A percentile compares a stretch with the other conserved stretches of the same genome.
These are phyloP conservation scores for Venturia aucupariae DNA, from an alignment of 2,329 filamentous ascomycete species.

Conservation along the genomic window DNA sequence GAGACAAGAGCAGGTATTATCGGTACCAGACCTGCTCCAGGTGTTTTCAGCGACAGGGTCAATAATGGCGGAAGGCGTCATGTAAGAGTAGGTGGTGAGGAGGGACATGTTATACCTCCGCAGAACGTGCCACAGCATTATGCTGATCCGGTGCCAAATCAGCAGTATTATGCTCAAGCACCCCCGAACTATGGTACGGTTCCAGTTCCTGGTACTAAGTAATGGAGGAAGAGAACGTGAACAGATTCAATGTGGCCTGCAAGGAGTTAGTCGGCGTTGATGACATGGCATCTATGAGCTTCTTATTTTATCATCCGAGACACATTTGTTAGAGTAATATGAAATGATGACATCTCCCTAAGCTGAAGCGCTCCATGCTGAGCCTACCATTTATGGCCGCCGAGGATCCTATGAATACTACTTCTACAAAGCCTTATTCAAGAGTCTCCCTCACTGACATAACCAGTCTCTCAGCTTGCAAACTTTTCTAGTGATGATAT, in stretches of 20 bases:
- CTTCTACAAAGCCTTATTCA: too few relatives aligned
- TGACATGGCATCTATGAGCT: too few relatives aligned
- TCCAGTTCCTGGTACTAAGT: neutral
- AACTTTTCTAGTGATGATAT: too few relatives aligned
- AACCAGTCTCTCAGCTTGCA: too few relatives aligned
- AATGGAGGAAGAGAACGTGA: neutral
- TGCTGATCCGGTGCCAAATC: neutral
- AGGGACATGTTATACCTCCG: neutral
- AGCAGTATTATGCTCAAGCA: neutral
- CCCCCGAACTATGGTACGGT: slow-evolving; percentile 9
- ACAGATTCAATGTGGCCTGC: neutral
- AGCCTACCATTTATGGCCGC: too few relatives aligned
- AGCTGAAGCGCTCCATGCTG: too few relatives aligned
- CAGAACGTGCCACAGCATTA: neutral
- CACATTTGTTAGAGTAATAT: too few relatives aligned
- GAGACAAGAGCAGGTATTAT: slow-evolving; percentile 50
- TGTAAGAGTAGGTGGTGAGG: neutral
- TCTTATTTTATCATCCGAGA: too few relatives aligned
- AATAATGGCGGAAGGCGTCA: neutral
- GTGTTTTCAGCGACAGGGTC: slow-evolving; percentile 62
- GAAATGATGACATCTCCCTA: too few relatives aligned
- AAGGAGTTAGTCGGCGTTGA: neutral
- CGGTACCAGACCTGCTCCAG: slow-evolving; percentile 49
- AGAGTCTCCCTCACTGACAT: too few relatives aligned
- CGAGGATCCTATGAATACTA: too few relatives aligned